These are phyloP conservation scores for Phytophthora boehmeriae DNA, from an alignment of 352 stramenopile species.

Conservation along the genomic window DNA sequence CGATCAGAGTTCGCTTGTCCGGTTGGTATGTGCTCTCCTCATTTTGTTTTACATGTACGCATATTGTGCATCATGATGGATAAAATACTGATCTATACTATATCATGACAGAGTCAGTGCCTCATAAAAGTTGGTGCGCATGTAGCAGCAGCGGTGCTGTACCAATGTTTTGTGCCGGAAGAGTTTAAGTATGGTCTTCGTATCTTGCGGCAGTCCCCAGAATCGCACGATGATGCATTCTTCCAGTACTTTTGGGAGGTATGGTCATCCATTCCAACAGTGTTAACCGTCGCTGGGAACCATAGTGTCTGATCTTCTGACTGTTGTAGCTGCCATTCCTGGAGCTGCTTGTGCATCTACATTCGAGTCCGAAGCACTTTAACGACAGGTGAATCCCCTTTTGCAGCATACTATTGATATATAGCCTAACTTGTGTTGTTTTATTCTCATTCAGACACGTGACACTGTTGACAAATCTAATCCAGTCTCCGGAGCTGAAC, in stretches of 20 bases:
- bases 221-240: constrained; percentile 73
- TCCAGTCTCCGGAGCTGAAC: constrained; percentile 86
- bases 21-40: constrained; percentile 54
- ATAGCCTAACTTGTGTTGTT: constrained; percentile 3
- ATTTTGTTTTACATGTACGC: not conserved
- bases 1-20: constrained; percentile 84
- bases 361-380: constrained; percentile 72
- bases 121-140: constrained; percentile 84
- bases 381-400: constrained; percentile 56
- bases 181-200: constrained; percentile 85
- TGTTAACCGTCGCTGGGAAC: not conserved
- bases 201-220: constrained; percentile 73
- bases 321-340: constrained; percentile 67
- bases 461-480: constrained; percentile 78
- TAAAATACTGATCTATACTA: not conserved
- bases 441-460: constrained; percentile 51
- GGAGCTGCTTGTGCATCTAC: constrained; percentile 81
- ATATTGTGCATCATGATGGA: too few species aligned
- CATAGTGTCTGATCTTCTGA: not conserved
- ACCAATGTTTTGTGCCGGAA: constrained; percentile 81
- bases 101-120: constrained; percentile 68
- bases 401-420: not conserved
- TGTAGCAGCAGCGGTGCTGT: constrained; percentile 80
- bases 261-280: constrained; percentile 6
- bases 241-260: constrained; percentile 91